A percentile compares a stretch with the other conserved stretches of the same genome.
phyloP scores from a whole-genome alignment of 177 flowering plant species.

The Telopea speciosissima region DNA sequence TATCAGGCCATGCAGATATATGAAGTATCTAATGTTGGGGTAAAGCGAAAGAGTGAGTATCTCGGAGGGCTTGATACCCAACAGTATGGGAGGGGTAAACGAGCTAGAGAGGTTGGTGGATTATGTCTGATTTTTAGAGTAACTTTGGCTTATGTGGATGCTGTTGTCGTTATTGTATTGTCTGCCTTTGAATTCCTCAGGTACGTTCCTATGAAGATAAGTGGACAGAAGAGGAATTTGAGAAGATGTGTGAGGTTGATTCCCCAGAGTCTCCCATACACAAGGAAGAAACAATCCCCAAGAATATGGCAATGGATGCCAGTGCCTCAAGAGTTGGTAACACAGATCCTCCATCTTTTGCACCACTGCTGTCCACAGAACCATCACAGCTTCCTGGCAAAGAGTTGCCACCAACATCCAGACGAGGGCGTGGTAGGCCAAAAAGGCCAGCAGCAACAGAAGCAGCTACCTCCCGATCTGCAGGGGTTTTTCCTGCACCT shows the following conservation, averaged over 20 bases:
- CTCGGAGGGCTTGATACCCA: conserved; percentile 74
- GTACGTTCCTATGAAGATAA: conserved; percentile 99
- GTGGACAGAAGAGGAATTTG: conserved; percentile 98
- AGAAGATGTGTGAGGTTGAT: conserved; percentile 82
- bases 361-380: conserved; percentile 1
- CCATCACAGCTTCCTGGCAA: not conserved
- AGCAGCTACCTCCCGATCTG: conserved; percentile 23
- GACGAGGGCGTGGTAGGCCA: conserved; percentile 95
- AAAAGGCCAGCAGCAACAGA: conserved; percentile 38
- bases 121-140: not conserved
- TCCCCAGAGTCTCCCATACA: conserved; percentile 55
- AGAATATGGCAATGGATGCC: conserved; percentile 25
- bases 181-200: conserved; percentile 30
- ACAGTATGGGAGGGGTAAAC: conserved; percentile 95
- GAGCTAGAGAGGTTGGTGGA: conserved; percentile 87
- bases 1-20: conserved; percentile 68
- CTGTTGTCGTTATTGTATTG: not conserved
- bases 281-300: conserved; percentile 36
- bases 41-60: conserved; percentile 56
- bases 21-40: conserved; percentile 45
- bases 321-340: conserved; percentile 20
- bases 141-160: not conserved
- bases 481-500: conserved; percentile 23
- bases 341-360: conserved; percentile 21
- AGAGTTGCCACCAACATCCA: conserved; percentile 17